phyloP scores from a whole-genome alignment of 305 asterid species.

The Rubia occidens region DNA sequence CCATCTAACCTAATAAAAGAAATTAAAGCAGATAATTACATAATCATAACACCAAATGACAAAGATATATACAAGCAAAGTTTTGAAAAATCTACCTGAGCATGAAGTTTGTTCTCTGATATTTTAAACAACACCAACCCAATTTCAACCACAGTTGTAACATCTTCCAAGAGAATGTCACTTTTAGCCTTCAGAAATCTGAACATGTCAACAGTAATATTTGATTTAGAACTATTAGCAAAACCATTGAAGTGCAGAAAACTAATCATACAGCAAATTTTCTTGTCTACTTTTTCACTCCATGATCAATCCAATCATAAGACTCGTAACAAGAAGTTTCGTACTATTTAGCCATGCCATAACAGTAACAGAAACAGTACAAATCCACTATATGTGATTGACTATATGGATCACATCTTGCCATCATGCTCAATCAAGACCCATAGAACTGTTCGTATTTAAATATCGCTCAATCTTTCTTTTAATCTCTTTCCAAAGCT shows the following conservation, averaged over 20 bases:
- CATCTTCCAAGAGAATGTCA: conserved; percentile 70
- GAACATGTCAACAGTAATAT: conserved; percentile 26
- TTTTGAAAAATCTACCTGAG: conserved; percentile 54
- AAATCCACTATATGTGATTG: neutral
- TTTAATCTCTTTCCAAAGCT: too few relatives aligned
- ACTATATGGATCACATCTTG: too few relatives aligned
- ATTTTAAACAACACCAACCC: conserved; percentile 63
- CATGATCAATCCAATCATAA: neutral
- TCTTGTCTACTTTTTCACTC: neutral
- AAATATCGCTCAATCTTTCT: too few relatives aligned
- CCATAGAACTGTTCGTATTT: too few relatives aligned
- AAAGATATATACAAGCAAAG: conserved; percentile 14
- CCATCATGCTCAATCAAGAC: too few relatives aligned
- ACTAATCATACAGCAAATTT: neutral
- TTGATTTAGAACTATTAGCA: conserved; percentile 6
- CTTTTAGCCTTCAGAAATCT: conserved; percentile 89
- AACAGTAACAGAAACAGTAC: neutral
- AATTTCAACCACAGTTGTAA: conserved; percentile 45
- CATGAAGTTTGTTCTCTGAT: conserved; percentile 66
- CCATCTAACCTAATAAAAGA: conserved; percentile 79
- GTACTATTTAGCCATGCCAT: neutral
- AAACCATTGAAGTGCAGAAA: conserved; percentile 1
- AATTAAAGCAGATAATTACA: conserved; percentile 23
- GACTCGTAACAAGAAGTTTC: neutral
- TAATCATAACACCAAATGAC: conserved; percentile 14